Conservation (phyloP, 225 moss, liverwort and hornwort genomes). For the Takakia lepidozioides region DNA sequence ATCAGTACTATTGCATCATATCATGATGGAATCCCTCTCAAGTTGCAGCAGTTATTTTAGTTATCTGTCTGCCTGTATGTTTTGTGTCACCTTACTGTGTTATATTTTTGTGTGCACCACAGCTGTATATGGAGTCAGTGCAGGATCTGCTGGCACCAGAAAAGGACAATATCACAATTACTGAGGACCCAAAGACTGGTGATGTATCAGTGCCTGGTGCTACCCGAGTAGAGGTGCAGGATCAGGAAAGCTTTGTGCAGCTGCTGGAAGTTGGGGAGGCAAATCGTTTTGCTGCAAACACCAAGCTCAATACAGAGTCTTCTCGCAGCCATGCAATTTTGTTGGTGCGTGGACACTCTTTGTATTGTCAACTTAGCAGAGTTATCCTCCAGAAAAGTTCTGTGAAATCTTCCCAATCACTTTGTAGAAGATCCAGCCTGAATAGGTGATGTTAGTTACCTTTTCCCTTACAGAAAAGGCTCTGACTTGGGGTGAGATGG, state of each 20-base stretch:
- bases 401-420: no score
- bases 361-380: no score
- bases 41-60: no score
- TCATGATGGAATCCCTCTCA: no score
- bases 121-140: constrained; percentile 99
- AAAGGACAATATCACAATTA: constrained; percentile 90
- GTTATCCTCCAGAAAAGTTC: not conserved
- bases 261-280: constrained; percentile 87
- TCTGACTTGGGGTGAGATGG: no score
- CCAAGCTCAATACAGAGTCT: constrained; percentile 96
- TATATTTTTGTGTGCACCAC: no score
- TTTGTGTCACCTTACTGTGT: no score
- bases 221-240: constrained; percentile 78
- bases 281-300: constrained; percentile 96
- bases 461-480: no score
- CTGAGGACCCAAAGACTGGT: constrained; percentile 93
- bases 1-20: constrained; percentile 1
- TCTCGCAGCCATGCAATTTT: constrained; percentile 96
- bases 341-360: constrained; percentile 34
- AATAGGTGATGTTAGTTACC: no score
- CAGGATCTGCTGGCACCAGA: constrained; percentile 95
- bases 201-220: constrained; percentile 97
- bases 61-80: no score
- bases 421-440: no score
- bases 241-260: constrained; percentile 76